Evolutionary conservation across 352 stramenopile species (phyloP).

Genomic region (Heterotrichella gracilis): DNA sequence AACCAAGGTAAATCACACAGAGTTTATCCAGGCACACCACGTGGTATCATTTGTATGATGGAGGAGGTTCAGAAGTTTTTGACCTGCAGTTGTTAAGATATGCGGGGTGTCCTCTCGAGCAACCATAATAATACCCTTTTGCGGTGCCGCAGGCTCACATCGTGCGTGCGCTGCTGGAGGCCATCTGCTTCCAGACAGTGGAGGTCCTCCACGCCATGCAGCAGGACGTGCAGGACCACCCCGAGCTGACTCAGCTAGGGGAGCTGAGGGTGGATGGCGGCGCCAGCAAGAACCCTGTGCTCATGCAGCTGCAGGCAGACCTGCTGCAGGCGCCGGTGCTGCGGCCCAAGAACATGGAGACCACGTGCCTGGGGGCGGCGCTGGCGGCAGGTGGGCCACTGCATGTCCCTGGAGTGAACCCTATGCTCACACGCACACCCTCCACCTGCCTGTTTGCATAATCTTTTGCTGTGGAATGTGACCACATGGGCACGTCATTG

Average conservation of each 20-base stretch:
- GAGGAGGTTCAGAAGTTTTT: no score
- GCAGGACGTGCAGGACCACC: constrained; percentile 26
- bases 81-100: no score
- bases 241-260: constrained; percentile 15
- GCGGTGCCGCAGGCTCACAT: constrained; percentile 51
- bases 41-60: no score
- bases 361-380: constrained; percentile 69
- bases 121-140: no score
- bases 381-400: constrained; percentile 85
- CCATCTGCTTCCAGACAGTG: constrained; percentile 65
- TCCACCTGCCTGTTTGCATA: no score
- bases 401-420: no score
- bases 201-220: constrained; percentile 74
- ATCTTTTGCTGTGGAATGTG: no score
- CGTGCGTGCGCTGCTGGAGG: constrained; percentile 65
- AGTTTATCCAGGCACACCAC: no score
- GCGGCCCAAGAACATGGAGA: constrained; percentile 63
- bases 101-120: no score
- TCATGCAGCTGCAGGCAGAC: constrained; percentile 95
- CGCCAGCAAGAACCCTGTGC: constrained; percentile 69
- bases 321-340: constrained; percentile 62
- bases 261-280: constrained; percentile 79
- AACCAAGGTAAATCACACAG: no score
- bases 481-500: no score
- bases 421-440: no score